These are phyloP conservation scores for Pelargonium cotyledonis DNA, from an alignment of 441 rosid species.

Conservation along the genomic window DNA sequence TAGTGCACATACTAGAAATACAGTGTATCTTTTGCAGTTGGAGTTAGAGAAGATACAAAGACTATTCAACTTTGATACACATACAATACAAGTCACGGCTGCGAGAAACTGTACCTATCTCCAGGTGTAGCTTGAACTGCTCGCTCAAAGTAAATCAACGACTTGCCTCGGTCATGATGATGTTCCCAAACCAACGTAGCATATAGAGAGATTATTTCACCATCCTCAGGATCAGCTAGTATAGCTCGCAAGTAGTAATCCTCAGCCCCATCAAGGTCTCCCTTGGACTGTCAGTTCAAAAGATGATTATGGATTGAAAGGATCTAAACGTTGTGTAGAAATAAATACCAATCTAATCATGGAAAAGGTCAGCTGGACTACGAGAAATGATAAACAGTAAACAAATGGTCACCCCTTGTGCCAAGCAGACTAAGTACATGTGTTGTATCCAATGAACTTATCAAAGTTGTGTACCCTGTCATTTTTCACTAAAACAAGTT, in stretches of 20 bases:
- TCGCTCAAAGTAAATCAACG: conserved; percentile 46
- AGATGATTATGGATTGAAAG: too few relatives aligned
- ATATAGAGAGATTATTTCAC: conserved; percentile 48
- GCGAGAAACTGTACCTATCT: conserved; percentile 37
- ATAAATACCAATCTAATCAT: too few relatives aligned
- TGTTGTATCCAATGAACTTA: too few relatives aligned
- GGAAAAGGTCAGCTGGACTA: too few relatives aligned
- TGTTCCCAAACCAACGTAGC: conserved; percentile 61
- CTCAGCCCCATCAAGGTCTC: conserved; percentile 36
- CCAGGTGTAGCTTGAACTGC: conserved; percentile 52
- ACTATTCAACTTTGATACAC: not conserved
- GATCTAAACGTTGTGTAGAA: too few relatives aligned
- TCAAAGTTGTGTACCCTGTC: too few relatives aligned
- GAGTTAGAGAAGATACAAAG: not conserved
- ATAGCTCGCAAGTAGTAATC: conserved; percentile 39
- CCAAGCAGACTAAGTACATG: too few relatives aligned
- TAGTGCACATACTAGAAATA: not conserved
- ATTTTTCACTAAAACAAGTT: too few relatives aligned
- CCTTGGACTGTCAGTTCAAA: conserved; percentile 25
- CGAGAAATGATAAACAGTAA: too few relatives aligned
- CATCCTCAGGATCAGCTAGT: conserved; percentile 42
- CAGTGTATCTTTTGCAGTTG: not conserved
- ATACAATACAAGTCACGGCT: not conserved
- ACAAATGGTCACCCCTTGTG: too few relatives aligned
- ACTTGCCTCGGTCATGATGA: conserved; percentile 45